These are phyloP conservation scores for Talaromyces sp. DNA, from an alignment of 2,329 filamentous ascomycete species.

Conservation along the genomic window DNA sequence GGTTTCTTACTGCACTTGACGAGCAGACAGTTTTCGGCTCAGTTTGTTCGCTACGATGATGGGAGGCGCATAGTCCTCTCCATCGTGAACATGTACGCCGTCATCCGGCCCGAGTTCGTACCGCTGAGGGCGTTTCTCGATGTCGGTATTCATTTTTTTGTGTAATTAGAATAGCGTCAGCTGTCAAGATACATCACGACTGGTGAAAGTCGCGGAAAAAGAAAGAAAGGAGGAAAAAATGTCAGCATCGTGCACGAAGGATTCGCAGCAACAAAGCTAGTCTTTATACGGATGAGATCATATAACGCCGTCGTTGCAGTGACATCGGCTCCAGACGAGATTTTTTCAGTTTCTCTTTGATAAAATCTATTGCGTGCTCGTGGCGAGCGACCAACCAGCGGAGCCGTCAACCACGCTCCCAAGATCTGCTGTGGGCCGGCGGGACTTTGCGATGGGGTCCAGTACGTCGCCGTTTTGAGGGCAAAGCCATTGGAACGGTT, in stretches of 20 bases:
- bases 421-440: constrained; percentile 9
- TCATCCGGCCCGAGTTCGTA: background rate
- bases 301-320: background rate
- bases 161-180: background rate
- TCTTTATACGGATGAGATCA: background rate
- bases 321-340: background rate
- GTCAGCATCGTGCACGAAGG: background rate
- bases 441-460: background rate
- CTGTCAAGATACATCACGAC: background rate
- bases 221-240: background rate
- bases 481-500: background rate
- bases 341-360: constrained; percentile 2
- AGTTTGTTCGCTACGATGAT: constrained; percentile 46
- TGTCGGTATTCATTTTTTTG: constrained; percentile 7
- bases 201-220: background rate
- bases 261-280: background rate
- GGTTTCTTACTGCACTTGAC: constrained; percentile 48
- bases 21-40: constrained; percentile 53
- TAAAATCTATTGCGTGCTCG: constrained; percentile 15
- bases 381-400: constrained; percentile 9
- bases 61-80: constrained; percentile 10
- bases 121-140: constrained; percentile 8
- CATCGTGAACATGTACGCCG: background rate
- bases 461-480: background rate
- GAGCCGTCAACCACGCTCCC: background rate